Percentiles rank a stretch among this genome's conserved stretches.
phyloP scores from a whole-genome alignment of 2,329 filamentous ascomycete genomes.

The Colletotrichum phormii region DNA sequence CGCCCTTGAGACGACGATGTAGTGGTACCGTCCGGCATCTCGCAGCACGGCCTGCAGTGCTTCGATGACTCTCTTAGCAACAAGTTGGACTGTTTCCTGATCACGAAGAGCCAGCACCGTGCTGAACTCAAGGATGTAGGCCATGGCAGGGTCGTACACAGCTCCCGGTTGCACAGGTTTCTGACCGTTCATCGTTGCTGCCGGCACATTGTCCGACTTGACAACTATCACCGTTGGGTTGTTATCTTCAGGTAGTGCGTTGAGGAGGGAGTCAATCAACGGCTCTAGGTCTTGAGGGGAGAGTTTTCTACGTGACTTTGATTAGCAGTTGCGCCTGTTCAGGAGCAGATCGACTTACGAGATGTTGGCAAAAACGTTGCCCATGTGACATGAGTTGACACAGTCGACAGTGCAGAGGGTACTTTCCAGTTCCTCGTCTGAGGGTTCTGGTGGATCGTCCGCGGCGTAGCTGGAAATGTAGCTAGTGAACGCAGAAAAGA shows the following conservation, averaged over 20 bases:
- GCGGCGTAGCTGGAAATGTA: slow-evolving; percentile 99
- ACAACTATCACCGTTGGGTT: slow-evolving; percentile 85
- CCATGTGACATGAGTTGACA: slow-evolving; percentile 88
- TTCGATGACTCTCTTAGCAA: slow-evolving; percentile 85
- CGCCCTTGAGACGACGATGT: slow-evolving; percentile 84
- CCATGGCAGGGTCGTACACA: slow-evolving; percentile 84
- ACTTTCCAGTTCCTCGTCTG: slow-evolving; percentile 95
- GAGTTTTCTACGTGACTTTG: slow-evolving; percentile 49
- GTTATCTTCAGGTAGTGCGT: slow-evolving; percentile 87
- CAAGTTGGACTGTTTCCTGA: slow-evolving; percentile 73
- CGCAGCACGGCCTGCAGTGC: slow-evolving; percentile 84
- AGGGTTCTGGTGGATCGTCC: slow-evolving; percentile 96
- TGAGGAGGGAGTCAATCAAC: slow-evolving; percentile 77
- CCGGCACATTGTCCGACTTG: slow-evolving; percentile 82
- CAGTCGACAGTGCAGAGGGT: slow-evolving; percentile 95
- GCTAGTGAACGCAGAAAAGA: slow-evolving; percentile 94
- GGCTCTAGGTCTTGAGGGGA: slow-evolving; percentile 49
- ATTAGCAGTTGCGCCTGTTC: background rate
- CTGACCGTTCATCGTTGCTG: slow-evolving; percentile 70
- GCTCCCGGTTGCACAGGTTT: slow-evolving; percentile 66
- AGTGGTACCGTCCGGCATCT: slow-evolving; percentile 82
- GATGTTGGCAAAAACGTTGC: slow-evolving; percentile 85
- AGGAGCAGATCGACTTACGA: slow-evolving; percentile 64
- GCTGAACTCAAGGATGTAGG: slow-evolving; percentile 92
- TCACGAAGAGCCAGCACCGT: slow-evolving; percentile 85